Conservation (phyloP, 1,284 basidiomycete species). For the Melampsora abietis-canadensis region DNA sequence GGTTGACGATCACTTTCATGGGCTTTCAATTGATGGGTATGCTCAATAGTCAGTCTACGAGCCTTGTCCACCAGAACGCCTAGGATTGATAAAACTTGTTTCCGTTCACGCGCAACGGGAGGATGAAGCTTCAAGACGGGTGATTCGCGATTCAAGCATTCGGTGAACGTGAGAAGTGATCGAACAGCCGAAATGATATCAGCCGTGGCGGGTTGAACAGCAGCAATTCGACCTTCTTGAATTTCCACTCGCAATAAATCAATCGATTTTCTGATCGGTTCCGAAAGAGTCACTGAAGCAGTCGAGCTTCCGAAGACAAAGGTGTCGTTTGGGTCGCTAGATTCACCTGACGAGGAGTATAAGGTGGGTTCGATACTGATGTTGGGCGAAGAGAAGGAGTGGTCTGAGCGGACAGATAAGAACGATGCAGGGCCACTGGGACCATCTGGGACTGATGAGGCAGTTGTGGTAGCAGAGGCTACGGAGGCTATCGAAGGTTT, state of each 20-base stretch:
- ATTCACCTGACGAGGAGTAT: neutral
- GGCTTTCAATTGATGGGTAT: constrained; percentile 38
- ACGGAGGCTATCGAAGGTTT: constrained; percentile 43
- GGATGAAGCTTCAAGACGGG: constrained; percentile 67
- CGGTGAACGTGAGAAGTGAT: constrained; percentile 76
- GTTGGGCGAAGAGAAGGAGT: too few relatives aligned
- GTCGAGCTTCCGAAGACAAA: constrained; percentile 56
- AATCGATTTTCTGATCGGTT: constrained; percentile 2
- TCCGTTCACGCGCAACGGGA: constrained; percentile 70
- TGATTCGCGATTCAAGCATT: constrained; percentile 80
- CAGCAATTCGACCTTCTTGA: neutral
- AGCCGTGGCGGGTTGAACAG: constrained; percentile 15
- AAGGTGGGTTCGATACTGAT: constrained; percentile 6
- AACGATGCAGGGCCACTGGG: constrained; percentile 56
- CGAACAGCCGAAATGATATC: constrained; percentile 86
- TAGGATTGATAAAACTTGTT: constrained; percentile 75
- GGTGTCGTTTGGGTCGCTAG: neutral
- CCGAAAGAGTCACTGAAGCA: constrained; percentile 47
- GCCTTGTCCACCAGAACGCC: constrained; percentile 80
- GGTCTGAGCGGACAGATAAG: constrained; percentile 58
- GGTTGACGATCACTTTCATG: constrained; percentile 45
- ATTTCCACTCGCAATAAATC: neutral
- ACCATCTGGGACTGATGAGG: constrained; percentile 30
- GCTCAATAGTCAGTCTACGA: constrained; percentile 65
- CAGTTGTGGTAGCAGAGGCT: constrained; percentile 43